Evolutionary conservation across 116 monocot species (phyloP), one percentile per base, ranked within the genome.

Genomic region (Trichopus zeylanicus): DNA sequence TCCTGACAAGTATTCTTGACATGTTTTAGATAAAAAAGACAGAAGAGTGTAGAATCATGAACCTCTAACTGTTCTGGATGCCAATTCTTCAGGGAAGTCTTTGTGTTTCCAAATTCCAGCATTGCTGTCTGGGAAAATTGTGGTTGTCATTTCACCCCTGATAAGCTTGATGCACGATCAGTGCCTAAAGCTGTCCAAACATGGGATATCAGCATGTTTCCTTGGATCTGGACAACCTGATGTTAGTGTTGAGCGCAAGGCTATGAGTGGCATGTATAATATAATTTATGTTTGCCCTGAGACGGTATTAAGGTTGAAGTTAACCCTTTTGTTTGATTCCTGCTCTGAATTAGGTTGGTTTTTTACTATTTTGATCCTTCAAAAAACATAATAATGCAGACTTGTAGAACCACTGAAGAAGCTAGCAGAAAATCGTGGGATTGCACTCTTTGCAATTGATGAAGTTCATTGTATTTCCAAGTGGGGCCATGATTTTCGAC

Each of bases 111-210:
- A 98, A 57, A 72, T 91, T 72, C 98, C 98, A 28, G 98, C 98
- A 68, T 58, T 98, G 46, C 56, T 98, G 54, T 82, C 85, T 46
- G 73, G 72, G 29, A 87, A 87, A 67, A 61, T 85, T 46, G 91
- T 86, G 18, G 68, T 98, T 30, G 98, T 98, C 20, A 85, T 98
- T 75, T 98, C 98, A 30, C 98, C 98, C 4, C 78, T 98, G 75
- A 98, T 98, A 70, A 98, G 98, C 76, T 78, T 98, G 77, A 98
- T 98, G 98, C 91, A 84, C 64, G 98, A 98, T 71, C 98, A 98
- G 39, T 98, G 98, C 70, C 68, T 91, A 51, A 98, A 98, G 64
- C 67, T 98, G 55, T 63, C 88, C 62, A 79, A 78, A 47, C 77
- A 84, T 73, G 91, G 88, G 29, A 62, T 98, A 51, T 78, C 98